Evolutionary conservation across 2,329 filamentous ascomycete genomes (phyloP).

Genomic region (Aspergillus awamori): DNA sequence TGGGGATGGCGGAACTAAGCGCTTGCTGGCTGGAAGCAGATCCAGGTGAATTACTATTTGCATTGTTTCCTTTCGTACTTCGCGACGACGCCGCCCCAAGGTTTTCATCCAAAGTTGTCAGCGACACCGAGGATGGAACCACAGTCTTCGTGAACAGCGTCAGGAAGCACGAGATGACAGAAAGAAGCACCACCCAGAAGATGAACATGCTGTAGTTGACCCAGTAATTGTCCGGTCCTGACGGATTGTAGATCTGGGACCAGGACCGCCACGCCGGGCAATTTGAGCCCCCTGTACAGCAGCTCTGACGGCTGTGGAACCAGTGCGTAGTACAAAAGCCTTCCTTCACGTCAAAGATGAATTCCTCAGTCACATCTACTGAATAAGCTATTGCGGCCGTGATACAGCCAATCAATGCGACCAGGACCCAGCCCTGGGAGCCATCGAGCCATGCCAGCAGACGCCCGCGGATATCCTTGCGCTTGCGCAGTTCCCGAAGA

Average conservation of each 20-base stretch:
- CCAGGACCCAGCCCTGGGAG: conserved; percentile 90
- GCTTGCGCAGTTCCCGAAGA: conserved; percentile 76
- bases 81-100: conserved; percentile 67
- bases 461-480: conserved; percentile 84
- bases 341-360: conserved; percentile 87
- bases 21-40: conserved; percentile 46
- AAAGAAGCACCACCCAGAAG: conserved; percentile 68
- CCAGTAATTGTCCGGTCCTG: conserved; percentile 55
- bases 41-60: conserved; percentile 47
- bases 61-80: conserved; percentile 47
- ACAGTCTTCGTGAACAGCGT: conserved; percentile 92
- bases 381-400: conserved; percentile 85
- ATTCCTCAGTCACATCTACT: conserved; percentile 83
- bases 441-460: conserved; percentile 77
- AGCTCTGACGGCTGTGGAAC: conserved; percentile 71
- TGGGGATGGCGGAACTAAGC: conserved; percentile 34
- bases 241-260: conserved; percentile 64
- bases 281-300: conserved; percentile 58
- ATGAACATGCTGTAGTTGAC: conserved; percentile 81
- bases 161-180: conserved; percentile 73
- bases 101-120: conserved; percentile 91
- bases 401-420: conserved; percentile 83
- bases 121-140: conserved; percentile 82
- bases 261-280: conserved; percentile 66
- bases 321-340: conserved; percentile 77